Percentiles rank a stretch among this genome's conserved stretches.
phyloP scores from a whole-genome alignment of 2,329 filamentous ascomycete species.

The Sordariomycetes sp. region DNA sequence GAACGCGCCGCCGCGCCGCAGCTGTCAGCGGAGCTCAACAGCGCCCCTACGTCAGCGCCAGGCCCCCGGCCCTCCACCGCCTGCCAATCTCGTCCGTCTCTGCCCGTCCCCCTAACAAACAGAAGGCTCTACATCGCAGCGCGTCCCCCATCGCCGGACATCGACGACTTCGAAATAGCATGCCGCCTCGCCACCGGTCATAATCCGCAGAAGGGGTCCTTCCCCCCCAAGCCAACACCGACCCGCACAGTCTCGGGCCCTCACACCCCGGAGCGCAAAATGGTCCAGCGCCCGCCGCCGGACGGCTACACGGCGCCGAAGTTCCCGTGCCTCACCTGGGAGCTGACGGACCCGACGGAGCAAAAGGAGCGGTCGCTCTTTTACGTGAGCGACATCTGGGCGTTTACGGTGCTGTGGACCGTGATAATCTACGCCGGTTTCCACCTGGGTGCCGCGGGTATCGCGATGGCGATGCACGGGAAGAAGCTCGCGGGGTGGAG shows the following conservation, averaged over 20 bases:
- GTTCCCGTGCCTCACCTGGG: slow-evolving; percentile 77
- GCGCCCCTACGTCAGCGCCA: background rate
- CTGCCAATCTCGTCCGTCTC: background rate
- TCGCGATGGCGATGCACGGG: slow-evolving; percentile 61
- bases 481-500: slow-evolving; percentile 42
- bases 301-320: slow-evolving; percentile 48
- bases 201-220: background rate
- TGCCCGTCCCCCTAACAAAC: no score
- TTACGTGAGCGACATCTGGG: slow-evolving; percentile 66
- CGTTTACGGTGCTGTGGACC: slow-evolving; percentile 80
- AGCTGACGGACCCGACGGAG: slow-evolving; percentile 29
- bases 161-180: background rate
- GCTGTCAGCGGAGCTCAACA: background rate
- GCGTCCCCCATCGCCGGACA: background rate
- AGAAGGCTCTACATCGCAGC: background rate
- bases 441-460: slow-evolving; percentile 57
- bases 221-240: background rate
- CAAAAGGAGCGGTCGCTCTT: slow-evolving; percentile 49
- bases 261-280: no score
- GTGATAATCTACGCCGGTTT: slow-evolving; percentile 64
- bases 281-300: slow-evolving; percentile 18
- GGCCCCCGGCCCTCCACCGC: background rate
- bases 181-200: background rate
- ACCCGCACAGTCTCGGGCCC: background rate
- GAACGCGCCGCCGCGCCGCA: background rate